These are phyloP conservation scores for Trametes cubensis DNA, from an alignment of 768 basidiomycete genomes.

Conservation along the genomic window DNA sequence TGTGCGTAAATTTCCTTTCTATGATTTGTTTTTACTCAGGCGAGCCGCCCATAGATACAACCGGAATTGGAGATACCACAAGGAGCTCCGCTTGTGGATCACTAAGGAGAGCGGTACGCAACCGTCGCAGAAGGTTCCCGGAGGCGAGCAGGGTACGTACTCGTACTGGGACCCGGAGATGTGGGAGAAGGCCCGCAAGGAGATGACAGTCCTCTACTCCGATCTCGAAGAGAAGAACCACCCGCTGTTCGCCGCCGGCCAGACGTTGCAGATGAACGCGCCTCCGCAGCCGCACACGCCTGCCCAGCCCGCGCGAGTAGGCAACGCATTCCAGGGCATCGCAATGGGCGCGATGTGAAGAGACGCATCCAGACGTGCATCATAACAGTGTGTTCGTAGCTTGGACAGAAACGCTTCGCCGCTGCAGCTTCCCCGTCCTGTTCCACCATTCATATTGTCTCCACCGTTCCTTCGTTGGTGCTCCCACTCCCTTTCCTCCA, in stretches of 20 bases:
- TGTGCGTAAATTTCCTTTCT: conserved; percentile 58
- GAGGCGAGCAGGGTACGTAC: conserved; percentile 86
- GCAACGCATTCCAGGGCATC: conserved; percentile 49
- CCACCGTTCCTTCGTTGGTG: conserved; percentile 15
- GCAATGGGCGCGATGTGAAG: conserved; percentile 51
- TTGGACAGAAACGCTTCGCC: conserved; percentile 18
- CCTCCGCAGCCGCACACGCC: conserved; percentile 37
- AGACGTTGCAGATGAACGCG: conserved; percentile 28
- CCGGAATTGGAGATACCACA: conserved; percentile 97
- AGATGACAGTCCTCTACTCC: conserved; percentile 73
- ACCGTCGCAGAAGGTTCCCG: conserved; percentile 74
- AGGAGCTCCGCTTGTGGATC: conserved; percentile 81
- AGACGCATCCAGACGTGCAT: not conserved
- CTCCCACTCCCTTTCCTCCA: conserved; percentile 13
- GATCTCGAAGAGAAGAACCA: conserved; percentile 75
- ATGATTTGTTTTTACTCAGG: conserved; percentile 4
- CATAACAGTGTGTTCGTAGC: not conserved
- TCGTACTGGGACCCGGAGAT: conserved; percentile 87
- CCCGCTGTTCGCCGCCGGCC: conserved; percentile 58
- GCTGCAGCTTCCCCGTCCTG: not conserved
- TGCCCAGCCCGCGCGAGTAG: conserved; percentile 32
- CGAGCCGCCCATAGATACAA: conserved; percentile 66
- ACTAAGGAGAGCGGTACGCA: conserved; percentile 85
- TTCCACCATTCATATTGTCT: not conserved
- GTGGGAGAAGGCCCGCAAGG: conserved; percentile 77